A percentile compares a stretch with the other conserved stretches of the same genome.
phyloP scores from a whole-genome alignment of 1,284 basidiomycete genomes.

The Megacollybia platyphylla region DNA sequence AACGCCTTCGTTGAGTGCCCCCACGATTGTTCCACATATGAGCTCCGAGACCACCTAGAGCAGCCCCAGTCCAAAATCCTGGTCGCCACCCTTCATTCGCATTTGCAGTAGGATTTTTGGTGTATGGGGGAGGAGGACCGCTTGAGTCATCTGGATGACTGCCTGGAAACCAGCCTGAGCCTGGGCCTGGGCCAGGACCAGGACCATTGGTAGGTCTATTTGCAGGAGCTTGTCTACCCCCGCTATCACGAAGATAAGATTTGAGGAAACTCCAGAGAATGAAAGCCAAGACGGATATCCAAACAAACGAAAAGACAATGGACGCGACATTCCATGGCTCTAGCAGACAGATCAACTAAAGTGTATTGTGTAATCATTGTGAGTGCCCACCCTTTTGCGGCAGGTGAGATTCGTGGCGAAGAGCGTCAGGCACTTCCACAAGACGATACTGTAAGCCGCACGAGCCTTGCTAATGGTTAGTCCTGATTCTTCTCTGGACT shows the following conservation, averaged over 20 bases:
- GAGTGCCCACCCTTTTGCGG: slow-evolving; percentile 9
- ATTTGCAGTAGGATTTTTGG: slow-evolving; percentile 25
- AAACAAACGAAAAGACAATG: slow-evolving; percentile 42
- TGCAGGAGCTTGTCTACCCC: slow-evolving; percentile 12
- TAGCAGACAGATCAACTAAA: slow-evolving; percentile 9
- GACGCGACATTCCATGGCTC: slow-evolving; percentile 23
- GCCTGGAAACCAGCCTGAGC: slow-evolving; percentile 37
- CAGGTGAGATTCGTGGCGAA: slow-evolving; percentile 26
- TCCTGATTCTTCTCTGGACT: too few species aligned
- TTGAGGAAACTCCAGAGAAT: slow-evolving; percentile 45
- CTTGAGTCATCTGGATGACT: slow-evolving; percentile 18
- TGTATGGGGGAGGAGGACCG: slow-evolving; percentile 71
- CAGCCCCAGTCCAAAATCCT: slow-evolving; percentile 75
- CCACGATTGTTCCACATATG: slow-evolving; percentile 34
- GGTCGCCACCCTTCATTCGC: slow-evolving; percentile 32
- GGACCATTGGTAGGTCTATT: neutral
- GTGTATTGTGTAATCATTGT: neutral
- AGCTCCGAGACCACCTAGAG: slow-evolving; percentile 52
- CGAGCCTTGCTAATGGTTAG: slow-evolving; percentile 38
- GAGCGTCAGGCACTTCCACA: slow-evolving; percentile 43
- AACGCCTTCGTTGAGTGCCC: slow-evolving; percentile 13
- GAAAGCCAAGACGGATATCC: slow-evolving; percentile 37
- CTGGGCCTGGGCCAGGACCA: neutral
- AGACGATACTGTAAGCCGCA: slow-evolving; percentile 76
- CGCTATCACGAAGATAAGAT: slow-evolving; percentile 28